Base-by-base conservation (phyloP, 768 basidiomycete species). In the Naganishia antarctica region DNA sequence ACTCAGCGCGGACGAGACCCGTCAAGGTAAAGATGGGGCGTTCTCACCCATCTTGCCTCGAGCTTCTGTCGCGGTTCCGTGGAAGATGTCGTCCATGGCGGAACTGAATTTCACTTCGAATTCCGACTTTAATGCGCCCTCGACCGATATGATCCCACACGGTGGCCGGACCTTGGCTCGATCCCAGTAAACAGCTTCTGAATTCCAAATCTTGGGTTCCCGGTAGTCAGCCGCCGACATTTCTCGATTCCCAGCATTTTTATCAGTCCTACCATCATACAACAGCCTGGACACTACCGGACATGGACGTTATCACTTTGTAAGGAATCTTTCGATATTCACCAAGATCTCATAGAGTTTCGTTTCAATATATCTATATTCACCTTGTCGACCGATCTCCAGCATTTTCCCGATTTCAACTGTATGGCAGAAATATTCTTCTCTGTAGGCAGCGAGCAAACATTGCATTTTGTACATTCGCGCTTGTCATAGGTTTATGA, bases 11-110 rank as follows among this genome's bases (percentile, higher is more conserved):
- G 51, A 51, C 28, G 62, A 63, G 15, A 23, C 28, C 26, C 49
- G 62, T 11, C 62, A 63, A 32, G 46, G 44, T 18, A 63, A 47
- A 46, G 62, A 63, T 23, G 62, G 62, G n/a, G 40, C 50, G 16
- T 32, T 63, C 25, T 50, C 50, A 16, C 50, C 62, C 16, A 63
- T 63, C 13, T 26, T 44, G 4, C 62, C 62, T 3, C 31, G 62
- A 16, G 48, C 62, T 15, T 23, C 40, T 16, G 40, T 51, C 18
- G 47, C 61, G 40, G 62, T 41, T 5, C 62, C 62, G 5, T 63
- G 62, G 62, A 50, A 37, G 50, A 63, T 63, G 62, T 23, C 53
- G 1, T 57, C 53, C 23, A 37, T 57, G 34, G 37, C 34, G 12
- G 53, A 57, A 34, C 9, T 57, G 32, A 21, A 37, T 6, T 57